These are phyloP conservation scores for Tinospora cordifolia DNA, from an alignment of 164 flowering plant species.

Conservation along the genomic window DNA sequence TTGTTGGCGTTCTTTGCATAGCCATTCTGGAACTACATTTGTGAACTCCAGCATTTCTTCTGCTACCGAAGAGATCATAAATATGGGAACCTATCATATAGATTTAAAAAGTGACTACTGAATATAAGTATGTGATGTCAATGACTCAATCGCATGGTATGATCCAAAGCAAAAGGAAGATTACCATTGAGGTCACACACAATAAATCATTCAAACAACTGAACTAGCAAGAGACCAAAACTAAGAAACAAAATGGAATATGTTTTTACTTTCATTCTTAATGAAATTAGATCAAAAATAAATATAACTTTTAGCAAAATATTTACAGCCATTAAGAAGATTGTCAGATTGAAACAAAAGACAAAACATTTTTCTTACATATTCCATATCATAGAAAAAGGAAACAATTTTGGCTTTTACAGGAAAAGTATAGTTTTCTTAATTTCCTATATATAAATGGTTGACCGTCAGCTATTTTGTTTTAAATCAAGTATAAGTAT, in stretches of 20 bases:
- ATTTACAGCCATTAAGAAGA: too few species aligned
- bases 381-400: background rate
- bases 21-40: constrained; percentile 84
- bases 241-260: background rate
- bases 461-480: background rate
- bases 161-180: background rate
- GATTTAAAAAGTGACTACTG: background rate
- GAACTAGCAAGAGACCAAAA: background rate
- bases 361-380: background rate
- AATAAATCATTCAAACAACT: background rate
- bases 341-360: background rate
- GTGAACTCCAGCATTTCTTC: constrained; percentile 63
- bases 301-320: too few species aligned
- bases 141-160: background rate
- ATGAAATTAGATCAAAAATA: background rate
- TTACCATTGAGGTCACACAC: background rate
- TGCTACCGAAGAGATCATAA: constrained; percentile 65
- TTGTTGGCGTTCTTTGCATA: constrained; percentile 64
- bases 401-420: background rate
- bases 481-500: too few species aligned
- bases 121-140: background rate
- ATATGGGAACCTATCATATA: constrained; percentile 63
- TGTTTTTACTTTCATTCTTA: too few species aligned
- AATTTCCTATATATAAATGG: background rate
- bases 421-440: too few species aligned